These are phyloP conservation scores for Anisogramma anomala DNA, from an alignment of 2,329 filamentous ascomycete genomes.

Conservation along the genomic window DNA sequence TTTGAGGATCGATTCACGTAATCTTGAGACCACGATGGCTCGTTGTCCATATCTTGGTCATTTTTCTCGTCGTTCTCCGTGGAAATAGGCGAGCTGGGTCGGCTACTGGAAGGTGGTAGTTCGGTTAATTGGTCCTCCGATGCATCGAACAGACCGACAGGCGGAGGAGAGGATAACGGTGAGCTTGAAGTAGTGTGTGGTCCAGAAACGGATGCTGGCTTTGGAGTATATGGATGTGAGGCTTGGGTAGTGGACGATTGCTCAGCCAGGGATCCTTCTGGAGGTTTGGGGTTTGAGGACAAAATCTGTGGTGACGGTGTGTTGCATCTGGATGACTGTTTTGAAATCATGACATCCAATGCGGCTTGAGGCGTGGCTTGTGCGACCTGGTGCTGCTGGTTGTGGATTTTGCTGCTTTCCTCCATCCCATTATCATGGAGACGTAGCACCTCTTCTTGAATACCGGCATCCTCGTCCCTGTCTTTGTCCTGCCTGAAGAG, in stretches of 20 bases:
- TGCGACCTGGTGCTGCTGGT: background rate
- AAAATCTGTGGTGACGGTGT: background rate
- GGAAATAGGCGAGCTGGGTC: constrained; percentile 32
- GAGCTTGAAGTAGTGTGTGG: constrained; percentile 27
- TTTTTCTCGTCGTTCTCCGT: constrained; percentile 24
- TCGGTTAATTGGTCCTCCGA: constrained; percentile 25
- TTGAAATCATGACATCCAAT: background rate
- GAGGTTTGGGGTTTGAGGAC: background rate
- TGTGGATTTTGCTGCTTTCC: background rate
- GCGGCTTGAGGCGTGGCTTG: background rate
- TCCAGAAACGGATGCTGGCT: constrained; percentile 15
- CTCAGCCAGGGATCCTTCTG: background rate
- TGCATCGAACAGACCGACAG: constrained; percentile 37
- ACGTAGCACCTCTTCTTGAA: background rate
- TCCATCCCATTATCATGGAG: background rate
- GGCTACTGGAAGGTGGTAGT: constrained; percentile 28
- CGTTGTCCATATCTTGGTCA: background rate
- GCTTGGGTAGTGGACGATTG: constrained; percentile 4
- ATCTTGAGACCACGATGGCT: constrained; percentile 19
- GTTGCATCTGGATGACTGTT: background rate
- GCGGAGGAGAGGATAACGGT: constrained; percentile 46
- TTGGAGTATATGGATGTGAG: constrained; percentile 18
- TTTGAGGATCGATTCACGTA: constrained; percentile 22
- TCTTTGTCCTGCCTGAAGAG: background rate
- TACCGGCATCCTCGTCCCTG: background rate